Conservation (phyloP, 2,329 filamentous ascomycete genomes). For the Phyllosticta capitalensis region DNA sequence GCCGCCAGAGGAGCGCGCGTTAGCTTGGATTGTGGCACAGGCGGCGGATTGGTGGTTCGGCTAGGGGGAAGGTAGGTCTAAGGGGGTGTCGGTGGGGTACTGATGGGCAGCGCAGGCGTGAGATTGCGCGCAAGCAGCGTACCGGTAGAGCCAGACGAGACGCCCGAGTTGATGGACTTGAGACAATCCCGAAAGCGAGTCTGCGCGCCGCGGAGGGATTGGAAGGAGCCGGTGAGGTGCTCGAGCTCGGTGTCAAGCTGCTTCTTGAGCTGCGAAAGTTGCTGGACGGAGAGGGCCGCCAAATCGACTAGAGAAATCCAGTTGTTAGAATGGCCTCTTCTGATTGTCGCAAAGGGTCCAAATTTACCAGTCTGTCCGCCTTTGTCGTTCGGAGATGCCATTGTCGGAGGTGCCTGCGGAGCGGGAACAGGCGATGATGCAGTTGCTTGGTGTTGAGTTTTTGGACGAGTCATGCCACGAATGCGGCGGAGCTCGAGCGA, state of each 20-base stretch:
- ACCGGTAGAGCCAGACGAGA: constrained; percentile 29
- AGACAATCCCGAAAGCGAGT: constrained; percentile 88
- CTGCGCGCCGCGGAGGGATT: constrained; percentile 82
- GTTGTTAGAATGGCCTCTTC: background rate
- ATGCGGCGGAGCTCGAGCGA: background rate
- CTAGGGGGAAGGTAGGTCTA: background rate
- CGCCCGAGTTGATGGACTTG: constrained; percentile 57
- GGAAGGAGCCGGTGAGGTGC: constrained; percentile 82
- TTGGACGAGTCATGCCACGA: constrained; percentile 5
- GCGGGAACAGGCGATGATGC: constrained; percentile 4
- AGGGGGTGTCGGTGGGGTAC: background rate
- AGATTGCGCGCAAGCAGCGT: background rate
- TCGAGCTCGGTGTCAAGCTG: constrained; percentile 94
- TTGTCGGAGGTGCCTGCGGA: background rate
- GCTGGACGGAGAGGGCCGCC: constrained; percentile 67
- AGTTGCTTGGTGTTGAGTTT: constrained; percentile 10
- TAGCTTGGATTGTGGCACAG: constrained; percentile 17
- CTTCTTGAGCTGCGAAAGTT: constrained; percentile 86
- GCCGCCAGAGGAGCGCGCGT: background rate
- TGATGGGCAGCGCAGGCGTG: background rate
- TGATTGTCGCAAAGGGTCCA: background rate
- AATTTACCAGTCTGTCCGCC: constrained; percentile 7
- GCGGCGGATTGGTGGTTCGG: constrained; percentile 19
- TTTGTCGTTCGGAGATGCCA: constrained; percentile 5
- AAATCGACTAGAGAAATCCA: constrained; percentile 46